Conservation (phyloP, 371 early-diverging fungal genomes). For the Actinomortierella wolfii region DNA sequence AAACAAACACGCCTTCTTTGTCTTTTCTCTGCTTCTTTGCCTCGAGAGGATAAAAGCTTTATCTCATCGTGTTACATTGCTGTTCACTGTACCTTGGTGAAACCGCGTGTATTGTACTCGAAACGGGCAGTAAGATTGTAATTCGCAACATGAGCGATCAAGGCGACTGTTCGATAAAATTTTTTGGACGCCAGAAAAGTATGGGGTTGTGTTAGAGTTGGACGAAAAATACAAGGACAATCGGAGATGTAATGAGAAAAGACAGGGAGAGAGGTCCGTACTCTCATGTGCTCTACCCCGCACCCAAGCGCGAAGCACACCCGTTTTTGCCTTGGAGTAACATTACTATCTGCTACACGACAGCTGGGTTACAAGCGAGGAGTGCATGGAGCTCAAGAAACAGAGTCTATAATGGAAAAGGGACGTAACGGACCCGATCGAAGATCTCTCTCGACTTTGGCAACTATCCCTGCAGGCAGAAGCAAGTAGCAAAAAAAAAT, state of each 20-base stretch:
- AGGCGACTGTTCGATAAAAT: conserved; percentile 22
- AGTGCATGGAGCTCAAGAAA: too few relatives aligned
- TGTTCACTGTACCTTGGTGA: conserved; percentile 48
- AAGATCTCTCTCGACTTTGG: too few relatives aligned
- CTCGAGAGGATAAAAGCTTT: too few relatives aligned
- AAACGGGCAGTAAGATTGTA: conserved; percentile 55
- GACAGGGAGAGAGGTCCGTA: neutral
- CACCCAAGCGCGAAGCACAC: neutral
- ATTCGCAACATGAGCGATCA: conserved; percentile 56
- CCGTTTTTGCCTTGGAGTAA: neutral
- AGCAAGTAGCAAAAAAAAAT: neutral
- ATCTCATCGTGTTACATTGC: neutral
- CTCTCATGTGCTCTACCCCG: neutral
- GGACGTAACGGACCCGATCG: too few relatives aligned
- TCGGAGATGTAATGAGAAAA: neutral
- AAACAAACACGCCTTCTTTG: too few relatives aligned
- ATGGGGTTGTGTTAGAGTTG: too few relatives aligned
- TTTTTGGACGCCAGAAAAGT: too few relatives aligned
- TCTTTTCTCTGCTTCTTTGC: too few relatives aligned
- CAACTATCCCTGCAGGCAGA: too few relatives aligned
- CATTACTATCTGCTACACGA: neutral
- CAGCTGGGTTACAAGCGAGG: too few relatives aligned
- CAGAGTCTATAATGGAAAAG: too few relatives aligned
- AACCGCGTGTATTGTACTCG: conserved; percentile 49
- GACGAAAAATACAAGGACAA: neutral